Conservation (phyloP, 139 green algal genomes). For the Auxenochlorella pyrenoidosa region DNA sequence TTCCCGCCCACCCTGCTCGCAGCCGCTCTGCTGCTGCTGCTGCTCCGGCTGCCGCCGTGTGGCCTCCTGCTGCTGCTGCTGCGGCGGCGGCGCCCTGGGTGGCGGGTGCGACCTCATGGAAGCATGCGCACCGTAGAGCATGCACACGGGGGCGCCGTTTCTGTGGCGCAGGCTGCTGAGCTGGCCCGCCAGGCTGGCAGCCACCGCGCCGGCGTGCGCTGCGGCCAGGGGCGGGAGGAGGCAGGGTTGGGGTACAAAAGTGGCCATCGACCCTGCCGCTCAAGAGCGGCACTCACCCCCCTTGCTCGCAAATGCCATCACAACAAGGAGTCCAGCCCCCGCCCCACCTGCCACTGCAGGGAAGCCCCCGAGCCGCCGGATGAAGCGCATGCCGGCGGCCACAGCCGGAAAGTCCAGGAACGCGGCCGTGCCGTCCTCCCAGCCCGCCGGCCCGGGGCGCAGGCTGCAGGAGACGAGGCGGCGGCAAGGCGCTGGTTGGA, state of each 20-base stretch:
- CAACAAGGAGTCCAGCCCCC: too few relatives aligned
- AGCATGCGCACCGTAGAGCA: constrained; percentile 74
- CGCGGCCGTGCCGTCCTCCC: constrained; percentile 89
- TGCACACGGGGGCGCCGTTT: constrained; percentile 60
- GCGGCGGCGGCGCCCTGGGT: too few relatives aligned
- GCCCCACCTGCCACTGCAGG: constrained; percentile 36
- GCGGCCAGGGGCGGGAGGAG: neutral
- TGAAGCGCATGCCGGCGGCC: constrained; percentile 53
- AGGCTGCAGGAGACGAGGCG: constrained; percentile 7
- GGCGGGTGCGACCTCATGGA: too few relatives aligned
- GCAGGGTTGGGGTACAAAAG: too few relatives aligned
- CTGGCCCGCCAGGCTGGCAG: constrained; percentile 42
- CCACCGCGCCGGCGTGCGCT: constrained; percentile 29
- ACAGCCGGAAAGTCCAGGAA: constrained; percentile 80
- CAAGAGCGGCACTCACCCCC: too few relatives aligned
- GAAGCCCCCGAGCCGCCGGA: constrained; percentile 57
- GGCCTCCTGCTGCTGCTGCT: neutral
- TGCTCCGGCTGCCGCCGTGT: neutral
- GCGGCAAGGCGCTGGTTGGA: neutral
- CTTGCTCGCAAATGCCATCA: too few relatives aligned
- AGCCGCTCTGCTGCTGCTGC: neutral
- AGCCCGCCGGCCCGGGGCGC: constrained; percentile 57
- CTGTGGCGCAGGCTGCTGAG: constrained; percentile 71
- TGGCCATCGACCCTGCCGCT: too few relatives aligned
- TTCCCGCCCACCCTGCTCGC: neutral